Evolutionary conservation across 2,329 filamentous ascomycete genomes (phyloP), one percentile per base, ranked within the genome.

Genomic region (Ophiostoma sp.): DNA sequence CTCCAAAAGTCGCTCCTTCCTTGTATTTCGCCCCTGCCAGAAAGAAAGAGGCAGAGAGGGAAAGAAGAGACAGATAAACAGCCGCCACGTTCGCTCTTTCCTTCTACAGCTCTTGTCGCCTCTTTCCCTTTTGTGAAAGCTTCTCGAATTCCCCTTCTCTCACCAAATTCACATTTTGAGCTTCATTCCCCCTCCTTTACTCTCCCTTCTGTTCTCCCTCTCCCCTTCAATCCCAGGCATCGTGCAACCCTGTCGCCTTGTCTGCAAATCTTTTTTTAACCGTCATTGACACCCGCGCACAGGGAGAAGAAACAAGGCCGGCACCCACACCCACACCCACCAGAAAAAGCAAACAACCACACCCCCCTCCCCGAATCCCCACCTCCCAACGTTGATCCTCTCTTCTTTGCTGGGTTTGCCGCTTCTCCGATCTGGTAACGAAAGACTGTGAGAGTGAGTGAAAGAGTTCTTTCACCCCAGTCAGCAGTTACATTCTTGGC

Each of bases 221-320:
- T 55, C 28, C 19, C 6, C 45, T 22, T 31, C 42, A 55, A 33
- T 70, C 69, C 42, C 68, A 71, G 59, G 68, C 33, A 73, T 71
- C 69, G 68, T 70, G 59, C 25, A 73, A 71, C 59, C 33, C 70
- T 57, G 57, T n/a, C 55, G 50, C 17, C 25, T 33, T 48, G 28
- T 45, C 66, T 55, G 72, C 68, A 73, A 31, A 66, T 66, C 72
- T 66, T 61, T 66, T 57, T 61, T 63, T 64, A 52, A 28, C 42
- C 63, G 48, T 48, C 50, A 61, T 63, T 12, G 17, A 63, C 64
- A 59, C n/a, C 61, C 28, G 22, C 36, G 39, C n/a, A 66, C 61
- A 45, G 5, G 19, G 39, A 28, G 22, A 61, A 66, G n/a, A 64
- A 22, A 45, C n/a, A 64, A 63, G 33, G 19, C 59, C 36, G n/a